Percentiles rank a stretch among this genome's conserved stretches.
phyloP scores from a whole-genome alignment of 345 rosid species.

The Eucalyptus victrix region DNA sequence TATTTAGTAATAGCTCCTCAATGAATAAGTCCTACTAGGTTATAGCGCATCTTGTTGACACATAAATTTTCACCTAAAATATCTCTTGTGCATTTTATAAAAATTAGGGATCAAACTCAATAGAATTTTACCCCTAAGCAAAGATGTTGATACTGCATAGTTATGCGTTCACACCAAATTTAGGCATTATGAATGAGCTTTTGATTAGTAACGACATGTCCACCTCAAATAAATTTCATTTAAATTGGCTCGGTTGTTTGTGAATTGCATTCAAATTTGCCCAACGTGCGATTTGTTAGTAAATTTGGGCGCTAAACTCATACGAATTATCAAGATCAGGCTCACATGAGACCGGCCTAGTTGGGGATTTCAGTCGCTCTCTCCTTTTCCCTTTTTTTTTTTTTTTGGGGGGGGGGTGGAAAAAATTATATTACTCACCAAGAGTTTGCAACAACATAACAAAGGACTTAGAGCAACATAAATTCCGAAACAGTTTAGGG shows the following conservation, averaged over 20 bases:
- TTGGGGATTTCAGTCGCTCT: neutral
- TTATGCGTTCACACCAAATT: neutral
- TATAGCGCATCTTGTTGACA: neutral
- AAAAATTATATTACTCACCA: neutral
- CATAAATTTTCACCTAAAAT: neutral
- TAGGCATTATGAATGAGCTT: neutral
- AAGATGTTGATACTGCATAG: neutral
- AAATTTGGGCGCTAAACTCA: neutral
- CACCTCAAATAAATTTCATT: neutral
- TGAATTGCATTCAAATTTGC: neutral
- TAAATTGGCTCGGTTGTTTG: neutral
- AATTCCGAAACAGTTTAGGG: too few species aligned
- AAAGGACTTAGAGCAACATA: neutral
- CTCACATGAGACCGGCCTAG: neutral
- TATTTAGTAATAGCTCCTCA: neutral
- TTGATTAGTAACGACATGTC: neutral
- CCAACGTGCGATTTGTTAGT: neutral
- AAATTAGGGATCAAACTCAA: neutral
- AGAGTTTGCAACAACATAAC: neutral
- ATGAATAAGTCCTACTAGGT: neutral
- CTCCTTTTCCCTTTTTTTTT: fast-evolving
- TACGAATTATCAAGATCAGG: neutral
- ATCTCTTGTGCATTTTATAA: neutral
- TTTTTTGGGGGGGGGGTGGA: neutral
- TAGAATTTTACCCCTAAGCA: too few species aligned